A percentile compares a stretch with the other conserved stretches of the same genome.
These are phyloP conservation scores for Apiotrichum siamense DNA, from an alignment of 1,284 basidiomycete species.

Conservation along the genomic window DNA sequence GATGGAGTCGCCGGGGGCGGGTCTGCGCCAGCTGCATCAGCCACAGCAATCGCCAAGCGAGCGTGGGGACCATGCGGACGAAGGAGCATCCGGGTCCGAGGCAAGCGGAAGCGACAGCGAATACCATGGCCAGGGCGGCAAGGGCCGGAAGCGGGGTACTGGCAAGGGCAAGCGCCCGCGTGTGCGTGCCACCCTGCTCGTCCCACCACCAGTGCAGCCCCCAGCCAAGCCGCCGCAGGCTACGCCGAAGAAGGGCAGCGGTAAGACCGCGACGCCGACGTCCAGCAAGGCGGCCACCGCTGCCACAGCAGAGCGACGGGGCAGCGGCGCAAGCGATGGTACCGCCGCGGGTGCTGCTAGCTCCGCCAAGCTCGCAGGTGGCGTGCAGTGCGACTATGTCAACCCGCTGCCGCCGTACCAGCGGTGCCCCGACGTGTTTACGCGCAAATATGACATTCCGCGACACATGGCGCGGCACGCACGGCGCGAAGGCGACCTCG, in stretches of 20 bases:
- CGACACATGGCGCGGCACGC: slow-evolving; percentile 45
- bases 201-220: neutral
- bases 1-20: slow-evolving; percentile 10
- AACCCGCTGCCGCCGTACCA: slow-evolving; percentile 44
- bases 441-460: slow-evolving; percentile 44
- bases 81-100: slow-evolving; percentile 13
- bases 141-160: slow-evolving; percentile 4
- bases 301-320: neutral
- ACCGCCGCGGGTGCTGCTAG: slow-evolving; percentile 1
- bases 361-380: slow-evolving; percentile 12
- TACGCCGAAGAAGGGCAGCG: slow-evolving; percentile 2
- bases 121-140: slow-evolving; percentile 16
- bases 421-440: slow-evolving; percentile 43
- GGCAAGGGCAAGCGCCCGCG: slow-evolving; percentile 11
- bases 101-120: slow-evolving; percentile 22
- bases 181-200: slow-evolving; percentile 10
- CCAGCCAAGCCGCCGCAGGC: neutral
- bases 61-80: neutral
- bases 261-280: neutral
- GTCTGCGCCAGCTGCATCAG: neutral
- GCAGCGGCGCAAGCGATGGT: slow-evolving; percentile 1
- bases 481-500: slow-evolving; percentile 41
- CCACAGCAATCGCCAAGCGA: neutral
- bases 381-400: slow-evolving; percentile 43
- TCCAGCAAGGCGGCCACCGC: neutral